A percentile compares a stretch with the other conserved stretches of the same genome.
Evolutionary conservation across 192 early-diverging fungal species (phyloP).

Genomic region (Backusella westeae): DNA sequence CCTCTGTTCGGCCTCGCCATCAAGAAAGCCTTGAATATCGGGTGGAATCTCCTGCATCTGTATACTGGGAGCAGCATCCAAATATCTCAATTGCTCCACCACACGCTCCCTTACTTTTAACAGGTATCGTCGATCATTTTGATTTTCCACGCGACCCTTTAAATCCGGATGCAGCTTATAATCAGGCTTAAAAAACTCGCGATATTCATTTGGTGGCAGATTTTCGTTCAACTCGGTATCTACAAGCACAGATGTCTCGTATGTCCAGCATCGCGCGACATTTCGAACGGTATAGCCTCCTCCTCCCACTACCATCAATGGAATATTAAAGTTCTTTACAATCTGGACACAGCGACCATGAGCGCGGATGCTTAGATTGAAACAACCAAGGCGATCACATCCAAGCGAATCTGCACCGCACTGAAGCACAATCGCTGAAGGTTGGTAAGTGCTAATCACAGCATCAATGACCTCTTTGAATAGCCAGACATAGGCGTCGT

Average conservation of each 20-base stretch:
- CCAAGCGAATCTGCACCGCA: slow-evolving; percentile 73
- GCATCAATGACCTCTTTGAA: slow-evolving; percentile 72
- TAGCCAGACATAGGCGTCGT: slow-evolving; percentile 76
- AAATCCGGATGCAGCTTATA: slow-evolving; percentile 87
- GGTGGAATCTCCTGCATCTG: slow-evolving; percentile 92
- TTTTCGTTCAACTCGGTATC: slow-evolving; percentile 72
- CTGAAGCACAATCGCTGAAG: slow-evolving; percentile 86
- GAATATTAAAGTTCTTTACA: slow-evolving; percentile 78
- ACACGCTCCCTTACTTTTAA: slow-evolving; percentile 66
- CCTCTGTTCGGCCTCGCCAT: slow-evolving; percentile 53
- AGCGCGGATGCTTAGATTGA: slow-evolving; percentile 60
- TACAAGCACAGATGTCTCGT: slow-evolving; percentile 84
- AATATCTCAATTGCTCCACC: slow-evolving; percentile 83
- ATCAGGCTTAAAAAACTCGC: slow-evolving; percentile 87
- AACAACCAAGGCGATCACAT: slow-evolving; percentile 52
- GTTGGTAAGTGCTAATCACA: slow-evolving; percentile 72
- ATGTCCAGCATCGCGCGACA: slow-evolving; percentile 92
- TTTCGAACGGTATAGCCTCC: slow-evolving; percentile 93
- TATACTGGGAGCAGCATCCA: slow-evolving; percentile 90
- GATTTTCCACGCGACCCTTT: slow-evolving; percentile 79
- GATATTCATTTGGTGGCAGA: slow-evolving; percentile 72
- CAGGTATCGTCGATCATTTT: slow-evolving; percentile 84
- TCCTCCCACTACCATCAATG: slow-evolving; percentile 78
- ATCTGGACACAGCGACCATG: slow-evolving; percentile 79
- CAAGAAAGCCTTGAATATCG: slow-evolving; percentile 53